Conservation (phyloP, 352 stramenopile species). For the Pythium volutum region DNA sequence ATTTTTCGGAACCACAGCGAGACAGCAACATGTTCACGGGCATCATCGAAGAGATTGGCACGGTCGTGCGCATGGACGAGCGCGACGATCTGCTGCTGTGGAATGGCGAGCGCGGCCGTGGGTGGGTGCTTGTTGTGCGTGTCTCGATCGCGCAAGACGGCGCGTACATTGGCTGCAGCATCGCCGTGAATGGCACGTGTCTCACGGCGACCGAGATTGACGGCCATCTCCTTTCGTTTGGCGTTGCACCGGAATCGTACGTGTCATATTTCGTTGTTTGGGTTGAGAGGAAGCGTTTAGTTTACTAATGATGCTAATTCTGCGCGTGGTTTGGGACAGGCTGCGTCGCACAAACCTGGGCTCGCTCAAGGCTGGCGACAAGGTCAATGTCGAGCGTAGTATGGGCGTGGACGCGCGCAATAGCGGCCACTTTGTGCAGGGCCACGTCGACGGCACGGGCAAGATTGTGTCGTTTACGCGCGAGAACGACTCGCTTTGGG, state of each 20-base stretch:
- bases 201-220: constrained; percentile 95
- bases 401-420: constrained; percentile 91
- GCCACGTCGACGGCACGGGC: constrained; percentile 96
- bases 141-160: constrained; percentile 79
- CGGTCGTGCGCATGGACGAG: constrained; percentile 90
- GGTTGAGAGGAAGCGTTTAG: no score
- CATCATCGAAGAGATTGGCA: constrained; percentile 98
- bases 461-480: constrained; percentile 85
- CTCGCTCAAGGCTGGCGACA: constrained; percentile 79
- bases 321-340: no score
- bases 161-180: constrained; percentile 92
- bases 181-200: constrained; percentile 97
- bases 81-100: constrained; percentile 93
- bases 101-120: constrained; percentile 90
- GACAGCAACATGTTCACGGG: constrained; percentile 94
- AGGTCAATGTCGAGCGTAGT: constrained; percentile 93
- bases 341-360: constrained; percentile 91
- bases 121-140: constrained; percentile 88
- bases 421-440: constrained; percentile 98
- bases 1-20: not conserved
- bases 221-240: constrained; percentile 87
- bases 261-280: not conserved
- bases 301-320: no score
- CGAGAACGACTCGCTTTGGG: constrained; percentile 96
- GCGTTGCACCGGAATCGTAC: constrained; percentile 94